Evolutionary conservation across 768 basidiomycete genomes (phyloP), one percentile per base, ranked within the genome.

Genomic region (Aureoboletus auriporus): DNA sequence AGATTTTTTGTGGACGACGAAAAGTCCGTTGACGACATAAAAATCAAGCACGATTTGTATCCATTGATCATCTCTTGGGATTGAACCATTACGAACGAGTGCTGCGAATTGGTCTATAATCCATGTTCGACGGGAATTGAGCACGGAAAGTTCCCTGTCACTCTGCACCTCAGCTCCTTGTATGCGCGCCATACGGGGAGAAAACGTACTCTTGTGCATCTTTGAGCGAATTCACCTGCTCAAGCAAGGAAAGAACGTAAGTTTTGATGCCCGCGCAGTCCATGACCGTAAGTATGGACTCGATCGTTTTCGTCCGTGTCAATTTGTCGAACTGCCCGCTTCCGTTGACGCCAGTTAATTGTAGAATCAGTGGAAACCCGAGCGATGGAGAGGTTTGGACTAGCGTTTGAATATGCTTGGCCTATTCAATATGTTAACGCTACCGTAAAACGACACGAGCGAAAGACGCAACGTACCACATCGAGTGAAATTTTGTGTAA

Each of bases 251-350:
- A 31, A 75, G 66, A 39, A 93, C 79, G 67, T 94, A 97, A 34
- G 70, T 78, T 55, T 79, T 76, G 53, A 96, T 87, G 8, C 91
- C 93, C 2, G 81, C 73, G 1, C 70, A 66, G 55, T 86, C 80
- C 77, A 93, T 83, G 31, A 78, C 80, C 4, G 80, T 75, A 47
- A 97, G 71, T 47, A 97, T 83, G 1, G 79, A 78, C 69, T 95
- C 93, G 31, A 97, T 79, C 0, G 91, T 95, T 69, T 93, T 96
- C 8, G 94, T 94, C 66, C 83, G 87, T 10, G 94, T 95, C 49
- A 95, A 66, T 65, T 79, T 86, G 69, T 99, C 95, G 58, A 98
- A 99, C 64, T 92, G 87, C 49, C 83, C 80, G 58, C 78, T 84
- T 9, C 93, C 93, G 62, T 95, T 74, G 42, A 81, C 76, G 16